phyloP scores from a whole-genome alignment of 2,329 filamentous ascomycete species.

The Colletotrichum viniferum region DNA sequence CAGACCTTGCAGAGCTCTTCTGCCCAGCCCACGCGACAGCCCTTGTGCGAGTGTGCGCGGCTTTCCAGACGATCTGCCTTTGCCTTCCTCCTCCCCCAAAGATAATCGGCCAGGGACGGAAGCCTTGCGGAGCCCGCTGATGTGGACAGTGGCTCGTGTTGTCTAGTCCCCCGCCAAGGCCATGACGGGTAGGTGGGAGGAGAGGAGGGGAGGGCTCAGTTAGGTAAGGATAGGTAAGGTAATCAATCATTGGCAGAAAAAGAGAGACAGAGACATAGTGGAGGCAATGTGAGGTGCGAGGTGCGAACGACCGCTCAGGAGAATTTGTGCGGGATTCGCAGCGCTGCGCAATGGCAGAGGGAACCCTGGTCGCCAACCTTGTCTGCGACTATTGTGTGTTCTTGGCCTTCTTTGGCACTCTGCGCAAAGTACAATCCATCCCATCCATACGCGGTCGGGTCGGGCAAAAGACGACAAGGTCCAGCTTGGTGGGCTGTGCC shows the following conservation, averaged over 20 bases:
- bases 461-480: conserved; percentile 5
- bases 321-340: background rate
- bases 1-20: background rate
- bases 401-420: background rate
- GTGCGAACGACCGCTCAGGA: background rate
- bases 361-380: background rate
- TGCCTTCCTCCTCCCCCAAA: background rate
- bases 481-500: conserved; percentile 16
- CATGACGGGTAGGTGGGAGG: background rate
- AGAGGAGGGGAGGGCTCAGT: background rate
- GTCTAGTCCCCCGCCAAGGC: background rate
- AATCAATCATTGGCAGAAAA: background rate
- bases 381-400: background rate
- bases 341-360: background rate
- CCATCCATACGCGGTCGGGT: background rate
- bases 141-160: background rate
- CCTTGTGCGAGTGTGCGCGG: background rate
- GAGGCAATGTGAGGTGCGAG: background rate
- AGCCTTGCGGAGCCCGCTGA: conserved; percentile 8
- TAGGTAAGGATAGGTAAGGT: background rate
- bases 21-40: background rate
- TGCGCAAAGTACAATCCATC: background rate
- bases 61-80: background rate
- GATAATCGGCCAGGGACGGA: background rate
- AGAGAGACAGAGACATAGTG: background rate